These are phyloP conservation scores for Colletotrichum caudatum DNA, from an alignment of 2,329 filamentous ascomycete genomes.

Conservation along the genomic window DNA sequence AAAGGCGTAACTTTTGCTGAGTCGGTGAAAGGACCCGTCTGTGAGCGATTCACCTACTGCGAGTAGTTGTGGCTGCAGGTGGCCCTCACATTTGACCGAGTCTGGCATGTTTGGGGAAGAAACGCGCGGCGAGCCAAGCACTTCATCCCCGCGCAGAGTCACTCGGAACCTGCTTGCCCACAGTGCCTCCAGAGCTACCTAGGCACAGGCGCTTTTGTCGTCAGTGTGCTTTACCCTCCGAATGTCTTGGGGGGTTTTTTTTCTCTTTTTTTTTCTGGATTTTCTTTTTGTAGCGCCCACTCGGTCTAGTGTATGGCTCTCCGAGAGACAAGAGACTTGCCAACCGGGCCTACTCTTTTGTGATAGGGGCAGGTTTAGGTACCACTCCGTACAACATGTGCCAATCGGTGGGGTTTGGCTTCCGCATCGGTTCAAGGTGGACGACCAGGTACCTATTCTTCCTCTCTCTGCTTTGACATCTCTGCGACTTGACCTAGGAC, in stretches of 20 bases:
- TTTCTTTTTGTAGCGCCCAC: background rate
- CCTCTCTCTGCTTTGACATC: slow-evolving; percentile 12
- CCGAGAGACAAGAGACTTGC: background rate
- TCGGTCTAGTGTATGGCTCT: background rate
- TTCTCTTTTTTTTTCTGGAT: no score
- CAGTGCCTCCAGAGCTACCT: background rate
- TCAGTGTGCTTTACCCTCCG: background rate
- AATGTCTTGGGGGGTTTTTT: no score
- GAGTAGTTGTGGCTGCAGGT: slow-evolving; percentile 16
- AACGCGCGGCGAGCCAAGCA: slow-evolving; percentile 3
- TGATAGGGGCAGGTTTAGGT: slow-evolving; percentile 14
- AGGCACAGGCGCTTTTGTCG: background rate
- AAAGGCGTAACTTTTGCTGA: slow-evolving; percentile 1
- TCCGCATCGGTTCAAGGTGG: background rate
- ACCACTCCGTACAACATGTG: slow-evolving; percentile 19
- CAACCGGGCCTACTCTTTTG: slow-evolving; percentile 1
- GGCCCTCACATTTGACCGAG: slow-evolving; percentile 1
- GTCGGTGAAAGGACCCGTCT: slow-evolving; percentile 1
- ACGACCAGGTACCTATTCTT: background rate
- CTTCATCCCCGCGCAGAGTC: slow-evolving; percentile 10
- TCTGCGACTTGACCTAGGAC: background rate
- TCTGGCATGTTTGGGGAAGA: slow-evolving; percentile 19
- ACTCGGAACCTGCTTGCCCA: no score
- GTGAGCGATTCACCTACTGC: slow-evolving; percentile 6
- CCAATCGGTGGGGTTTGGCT: slow-evolving; percentile 9